These are phyloP conservation scores for Calycina marina DNA, from an alignment of 2,329 filamentous ascomycete species.

Conservation along the genomic window DNA sequence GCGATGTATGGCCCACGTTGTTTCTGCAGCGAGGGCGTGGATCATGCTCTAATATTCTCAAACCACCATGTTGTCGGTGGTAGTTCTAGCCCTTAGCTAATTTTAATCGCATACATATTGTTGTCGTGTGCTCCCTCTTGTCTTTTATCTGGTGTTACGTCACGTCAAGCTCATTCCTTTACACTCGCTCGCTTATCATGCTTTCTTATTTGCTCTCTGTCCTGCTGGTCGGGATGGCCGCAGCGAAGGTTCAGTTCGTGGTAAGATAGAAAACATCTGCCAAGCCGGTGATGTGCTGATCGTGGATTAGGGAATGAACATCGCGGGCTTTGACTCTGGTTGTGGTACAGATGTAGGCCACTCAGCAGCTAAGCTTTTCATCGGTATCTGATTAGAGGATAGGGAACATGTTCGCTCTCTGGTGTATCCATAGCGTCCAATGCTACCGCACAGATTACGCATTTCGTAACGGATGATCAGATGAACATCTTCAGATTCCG, in stretches of 20 bases:
- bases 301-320: conserved; percentile 22
- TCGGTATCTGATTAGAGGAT: conserved; percentile 6
- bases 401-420: conserved; percentile 10
- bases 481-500: conserved; percentile 42
- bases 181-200: background rate
- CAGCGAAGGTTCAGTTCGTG: background rate
- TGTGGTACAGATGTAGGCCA: conserved; percentile 25
- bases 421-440: conserved; percentile 9
- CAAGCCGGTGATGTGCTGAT: no score
- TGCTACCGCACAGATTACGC: conserved; percentile 24
- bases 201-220: background rate
- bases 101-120: no score
- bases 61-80: no score
- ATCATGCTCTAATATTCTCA: no score
- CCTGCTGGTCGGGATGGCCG: background rate
- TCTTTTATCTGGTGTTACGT: no score
- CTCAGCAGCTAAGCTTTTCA: background rate
- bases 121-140: no score
- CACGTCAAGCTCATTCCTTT: no score
- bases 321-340: conserved; percentile 33
- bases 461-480: conserved; percentile 37
- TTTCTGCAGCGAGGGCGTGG: no score
- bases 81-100: no score
- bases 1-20: no score
- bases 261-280: no score